These are phyloP conservation scores for Micractinium sp. DNA, from an alignment of 139 green algal species.

Conservation along the genomic window DNA sequence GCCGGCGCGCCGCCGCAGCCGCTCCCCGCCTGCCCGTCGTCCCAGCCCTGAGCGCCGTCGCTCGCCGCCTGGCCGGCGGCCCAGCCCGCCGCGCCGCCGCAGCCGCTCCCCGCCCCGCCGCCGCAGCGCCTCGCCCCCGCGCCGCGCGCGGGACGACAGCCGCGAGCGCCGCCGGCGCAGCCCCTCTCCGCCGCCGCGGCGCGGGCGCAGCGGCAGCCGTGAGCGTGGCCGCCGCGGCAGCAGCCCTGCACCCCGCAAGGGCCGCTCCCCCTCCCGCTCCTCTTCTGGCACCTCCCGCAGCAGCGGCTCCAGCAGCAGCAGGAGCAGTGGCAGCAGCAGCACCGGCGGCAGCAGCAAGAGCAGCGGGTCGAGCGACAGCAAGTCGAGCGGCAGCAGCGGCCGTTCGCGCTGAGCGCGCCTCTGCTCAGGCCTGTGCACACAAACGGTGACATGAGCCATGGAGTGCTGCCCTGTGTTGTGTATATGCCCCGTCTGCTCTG, in stretches of 20 bases:
- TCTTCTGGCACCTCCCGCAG: background rate
- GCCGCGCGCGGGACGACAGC: background rate
- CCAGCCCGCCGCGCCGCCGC: background rate
- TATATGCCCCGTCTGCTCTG: too few species aligned
- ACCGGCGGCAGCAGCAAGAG: slow-evolving; percentile 5
- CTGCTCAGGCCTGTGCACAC: too few species aligned
- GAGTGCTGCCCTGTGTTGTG: too few species aligned
- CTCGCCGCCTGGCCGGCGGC: background rate
- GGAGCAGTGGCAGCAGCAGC: slow-evolving; percentile 1
- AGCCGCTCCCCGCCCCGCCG: background rate
- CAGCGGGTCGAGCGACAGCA: slow-evolving; percentile 9
- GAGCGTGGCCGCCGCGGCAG: background rate
- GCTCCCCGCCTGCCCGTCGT: background rate
- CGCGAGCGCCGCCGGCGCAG: background rate
- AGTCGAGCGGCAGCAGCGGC: slow-evolving; percentile 27
- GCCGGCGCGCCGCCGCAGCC: slow-evolving; percentile 10
- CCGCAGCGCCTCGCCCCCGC: background rate
- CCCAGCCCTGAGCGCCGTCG: background rate
- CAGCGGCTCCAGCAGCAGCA: slow-evolving; percentile 15
- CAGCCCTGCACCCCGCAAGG: too few species aligned
- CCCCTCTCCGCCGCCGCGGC: too few species aligned
- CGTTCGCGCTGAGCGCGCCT: background rate
- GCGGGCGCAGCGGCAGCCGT: background rate
- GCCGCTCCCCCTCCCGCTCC: slow-evolving; percentile 15
- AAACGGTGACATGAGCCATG: too few species aligned